Evolutionary conservation across 1,284 basidiomycete genomes (phyloP).

Genomic region (Cerrena zonata): DNA sequence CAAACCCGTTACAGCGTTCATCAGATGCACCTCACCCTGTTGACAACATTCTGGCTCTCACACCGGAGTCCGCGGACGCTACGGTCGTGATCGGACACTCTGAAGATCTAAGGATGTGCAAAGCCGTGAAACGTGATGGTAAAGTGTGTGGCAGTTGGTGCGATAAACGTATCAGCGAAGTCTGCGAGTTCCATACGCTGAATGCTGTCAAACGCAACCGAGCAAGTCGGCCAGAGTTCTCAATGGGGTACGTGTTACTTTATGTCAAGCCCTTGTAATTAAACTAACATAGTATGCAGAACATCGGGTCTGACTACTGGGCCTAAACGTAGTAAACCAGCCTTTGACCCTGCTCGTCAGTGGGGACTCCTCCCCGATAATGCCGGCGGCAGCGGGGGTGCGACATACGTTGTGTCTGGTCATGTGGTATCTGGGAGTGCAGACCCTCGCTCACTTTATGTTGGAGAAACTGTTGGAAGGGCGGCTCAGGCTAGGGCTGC

Average conservation of each 20-base stretch:
- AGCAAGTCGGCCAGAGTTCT: conserved; percentile 76
- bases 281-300: conserved; percentile 31
- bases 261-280: not conserved
- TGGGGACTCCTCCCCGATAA: conserved; percentile 63
- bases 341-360: conserved; percentile 61
- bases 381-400: conserved; percentile 37
- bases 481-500: conserved; percentile 69
- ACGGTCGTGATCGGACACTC: conserved; percentile 84
- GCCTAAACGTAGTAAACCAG: conserved; percentile 45
- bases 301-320: conserved; percentile 62
- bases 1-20: conserved; percentile 39
- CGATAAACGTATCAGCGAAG: conserved; percentile 74
- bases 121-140: conserved; percentile 72
- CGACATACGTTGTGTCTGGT: conserved; percentile 81
- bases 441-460: conserved; percentile 43
- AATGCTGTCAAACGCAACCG: conserved; percentile 70
- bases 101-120: conserved; percentile 80
- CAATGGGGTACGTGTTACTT: conserved; percentile 53
- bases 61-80: conserved; percentile 74
- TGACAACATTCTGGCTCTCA: conserved; percentile 80
- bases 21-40: conserved; percentile 65
- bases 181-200: conserved; percentile 88
- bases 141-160: conserved; percentile 81
- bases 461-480: conserved; percentile 65
- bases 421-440: conserved; percentile 53